These are phyloP conservation scores for Apiospora hydei DNA, from an alignment of 2,329 filamentous ascomycete species.

Conservation along the genomic window DNA sequence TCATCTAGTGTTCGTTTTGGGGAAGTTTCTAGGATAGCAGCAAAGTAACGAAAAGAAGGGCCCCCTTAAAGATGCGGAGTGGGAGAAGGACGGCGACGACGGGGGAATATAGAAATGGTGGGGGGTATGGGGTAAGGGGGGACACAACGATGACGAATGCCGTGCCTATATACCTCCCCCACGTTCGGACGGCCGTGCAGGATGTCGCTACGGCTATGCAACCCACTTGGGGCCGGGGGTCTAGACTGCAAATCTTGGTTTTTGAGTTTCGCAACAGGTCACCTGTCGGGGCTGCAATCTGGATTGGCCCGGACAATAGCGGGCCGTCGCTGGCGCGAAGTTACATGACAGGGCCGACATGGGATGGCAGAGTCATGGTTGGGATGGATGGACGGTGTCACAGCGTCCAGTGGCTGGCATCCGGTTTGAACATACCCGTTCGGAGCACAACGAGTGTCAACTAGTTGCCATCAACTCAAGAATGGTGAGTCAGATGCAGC, in stretches of 20 bases:
- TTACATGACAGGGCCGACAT: not conserved
- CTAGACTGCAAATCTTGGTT: not conserved
- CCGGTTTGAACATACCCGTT: not conserved
- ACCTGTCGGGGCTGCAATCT: not conserved
- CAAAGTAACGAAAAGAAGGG: not conserved
- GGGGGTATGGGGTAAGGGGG: not conserved
- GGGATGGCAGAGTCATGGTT: constrained; percentile 4
- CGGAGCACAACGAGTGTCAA: not conserved
- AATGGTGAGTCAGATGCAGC: not conserved
- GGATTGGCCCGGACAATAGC: not conserved
- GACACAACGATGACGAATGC: not conserved
- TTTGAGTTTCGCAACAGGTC: not conserved
- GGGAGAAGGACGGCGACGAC: too few relatives aligned
- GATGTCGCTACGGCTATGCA: not conserved
- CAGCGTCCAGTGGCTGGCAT: not conserved
- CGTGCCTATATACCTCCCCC: not conserved
- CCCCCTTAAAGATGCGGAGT: not conserved
- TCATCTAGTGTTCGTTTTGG: not conserved
- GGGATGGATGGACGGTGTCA: not conserved
- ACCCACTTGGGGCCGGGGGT: not conserved
- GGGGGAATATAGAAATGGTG: not conserved
- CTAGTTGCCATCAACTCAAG: not conserved
- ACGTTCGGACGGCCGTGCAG: not conserved
- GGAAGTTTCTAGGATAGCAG: not conserved
- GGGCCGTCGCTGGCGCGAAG: not conserved